A percentile compares a stretch with the other conserved stretches of the same genome.
phyloP scores from a whole-genome alignment of 768 basidiomycete species.

The Paxillus involutus region DNA sequence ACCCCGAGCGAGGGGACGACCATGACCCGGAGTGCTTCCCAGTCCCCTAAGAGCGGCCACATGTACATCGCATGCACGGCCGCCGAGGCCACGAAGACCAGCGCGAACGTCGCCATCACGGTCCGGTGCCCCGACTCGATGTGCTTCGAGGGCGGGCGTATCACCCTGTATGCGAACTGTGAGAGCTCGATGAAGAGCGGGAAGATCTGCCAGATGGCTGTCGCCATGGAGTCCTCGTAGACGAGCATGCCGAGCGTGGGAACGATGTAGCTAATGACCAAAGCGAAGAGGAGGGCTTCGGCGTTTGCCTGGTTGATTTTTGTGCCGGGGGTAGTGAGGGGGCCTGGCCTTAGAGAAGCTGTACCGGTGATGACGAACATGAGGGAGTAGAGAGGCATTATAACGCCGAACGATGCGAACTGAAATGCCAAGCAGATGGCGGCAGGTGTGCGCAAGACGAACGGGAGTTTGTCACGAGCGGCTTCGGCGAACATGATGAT shows the following conservation, averaged over 20 bases:
- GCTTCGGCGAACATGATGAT: slow-evolving; percentile 48
- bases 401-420: slow-evolving; percentile 39
- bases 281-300: slow-evolving; percentile 51
- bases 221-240: slow-evolving; percentile 41
- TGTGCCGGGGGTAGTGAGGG: slow-evolving; percentile 11
- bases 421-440: slow-evolving; percentile 43
- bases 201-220: slow-evolving; percentile 55
- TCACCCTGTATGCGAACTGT: slow-evolving; percentile 35
- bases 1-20: slow-evolving; percentile 13
- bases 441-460: slow-evolving; percentile 40
- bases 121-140: slow-evolving; percentile 20
- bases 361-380: slow-evolving; percentile 42
- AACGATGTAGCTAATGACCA: slow-evolving; percentile 43
- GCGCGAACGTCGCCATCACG: slow-evolving; percentile 14
- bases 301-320: slow-evolving; percentile 44
- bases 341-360: slow-evolving; percentile 9
- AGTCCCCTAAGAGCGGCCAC: slow-evolving; percentile 12
- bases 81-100: slow-evolving; percentile 20
- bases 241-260: slow-evolving; percentile 47
- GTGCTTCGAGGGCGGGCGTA: slow-evolving; percentile 29
- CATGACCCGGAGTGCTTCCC: slow-evolving; percentile 1
- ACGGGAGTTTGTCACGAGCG: slow-evolving; percentile 35
- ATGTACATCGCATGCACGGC: slow-evolving; percentile 26
- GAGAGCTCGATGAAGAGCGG: slow-evolving; percentile 49
- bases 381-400: slow-evolving; percentile 50